A percentile compares a stretch with the other conserved stretches of the same genome.
Evolutionary conservation across 1,284 basidiomycete species (phyloP).

Genomic region (Kwoniella shivajii): DNA sequence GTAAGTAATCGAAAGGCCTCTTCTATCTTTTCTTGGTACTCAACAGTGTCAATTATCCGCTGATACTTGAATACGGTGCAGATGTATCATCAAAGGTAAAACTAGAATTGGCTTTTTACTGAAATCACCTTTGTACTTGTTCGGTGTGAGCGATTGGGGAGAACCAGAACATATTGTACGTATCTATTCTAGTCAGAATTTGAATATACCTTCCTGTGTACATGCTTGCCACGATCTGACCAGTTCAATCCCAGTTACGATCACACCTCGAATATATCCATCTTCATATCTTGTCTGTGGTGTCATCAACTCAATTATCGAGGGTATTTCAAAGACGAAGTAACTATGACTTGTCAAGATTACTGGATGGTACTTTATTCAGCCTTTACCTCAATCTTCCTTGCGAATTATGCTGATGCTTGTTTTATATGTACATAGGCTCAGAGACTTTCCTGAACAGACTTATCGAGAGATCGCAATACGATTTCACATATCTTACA

Average conservation of each 20-base stretch:
- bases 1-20: slow-evolving; percentile 25
- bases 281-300: slow-evolving; percentile 85
- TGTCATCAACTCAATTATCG: slow-evolving; percentile 79
- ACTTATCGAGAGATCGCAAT: slow-evolving; percentile 69
- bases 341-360: slow-evolving; percentile 85
- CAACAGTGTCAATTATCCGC: not conserved
- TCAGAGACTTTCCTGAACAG: slow-evolving; percentile 78
- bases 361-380: slow-evolving; percentile 70
- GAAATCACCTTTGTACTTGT: slow-evolving; percentile 85
- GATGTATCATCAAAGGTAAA: slow-evolving; percentile 56
- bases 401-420: not conserved
- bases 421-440: slow-evolving; percentile 57
- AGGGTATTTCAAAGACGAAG: slow-evolving; percentile 82
- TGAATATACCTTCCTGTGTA: not conserved
- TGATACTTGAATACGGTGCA: not conserved
- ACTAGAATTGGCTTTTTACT: slow-evolving; percentile 84
- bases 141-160: slow-evolving; percentile 84
- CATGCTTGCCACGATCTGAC: not conserved
- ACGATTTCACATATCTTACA: slow-evolving; percentile 75
- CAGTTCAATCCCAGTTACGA: slow-evolving; percentile 69
- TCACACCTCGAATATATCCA: slow-evolving; percentile 93
- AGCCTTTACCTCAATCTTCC: not conserved
- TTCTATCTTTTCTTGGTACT: not conserved
- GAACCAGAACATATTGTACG: slow-evolving; percentile 91
- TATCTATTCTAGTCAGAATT: slow-evolving; percentile 22